phyloP scores from a whole-genome alignment of 768 basidiomycete species.

The Cystobasidium tubakii region DNA sequence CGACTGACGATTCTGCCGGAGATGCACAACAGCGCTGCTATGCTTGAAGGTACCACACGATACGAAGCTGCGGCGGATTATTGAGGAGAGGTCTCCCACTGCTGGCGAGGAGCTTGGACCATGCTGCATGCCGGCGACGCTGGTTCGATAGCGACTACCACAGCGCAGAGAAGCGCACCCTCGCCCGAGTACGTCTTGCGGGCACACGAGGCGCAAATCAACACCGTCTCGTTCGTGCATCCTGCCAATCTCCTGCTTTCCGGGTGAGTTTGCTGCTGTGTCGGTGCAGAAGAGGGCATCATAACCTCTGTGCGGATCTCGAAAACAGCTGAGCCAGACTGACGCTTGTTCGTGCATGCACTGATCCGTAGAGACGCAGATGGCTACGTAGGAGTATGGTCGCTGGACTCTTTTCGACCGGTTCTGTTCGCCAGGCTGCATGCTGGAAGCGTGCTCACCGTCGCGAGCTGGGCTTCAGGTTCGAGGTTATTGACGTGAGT shows the following conservation, averaged over 20 bases:
- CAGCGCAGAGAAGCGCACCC: background rate
- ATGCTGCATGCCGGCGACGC: background rate
- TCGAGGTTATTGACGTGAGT: constrained; percentile 71
- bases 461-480: constrained; percentile 64
- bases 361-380: constrained; percentile 55
- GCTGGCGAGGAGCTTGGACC: background rate
- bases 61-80: too few relatives aligned
- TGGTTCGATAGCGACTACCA: background rate
- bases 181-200: constrained; percentile 68
- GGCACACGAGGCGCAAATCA: constrained; percentile 63
- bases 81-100: too few relatives aligned
- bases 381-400: constrained; percentile 70
- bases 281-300: background rate
- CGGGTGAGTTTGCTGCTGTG: constrained; percentile 50
- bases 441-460: constrained; percentile 65
- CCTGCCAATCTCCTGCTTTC: constrained; percentile 80
- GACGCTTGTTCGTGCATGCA: background rate
- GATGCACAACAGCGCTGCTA: too few relatives aligned
- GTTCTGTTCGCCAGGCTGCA: constrained; percentile 73
- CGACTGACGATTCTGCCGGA: too few relatives aligned
- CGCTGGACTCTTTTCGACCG: constrained; percentile 68
- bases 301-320: background rate
- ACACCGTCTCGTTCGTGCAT: constrained; percentile 59
- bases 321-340: too few relatives aligned
- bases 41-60: too few relatives aligned